phyloP scores from a whole-genome alignment of 2,329 filamentous ascomycete species.

The Fusarium protoensiforme region DNA sequence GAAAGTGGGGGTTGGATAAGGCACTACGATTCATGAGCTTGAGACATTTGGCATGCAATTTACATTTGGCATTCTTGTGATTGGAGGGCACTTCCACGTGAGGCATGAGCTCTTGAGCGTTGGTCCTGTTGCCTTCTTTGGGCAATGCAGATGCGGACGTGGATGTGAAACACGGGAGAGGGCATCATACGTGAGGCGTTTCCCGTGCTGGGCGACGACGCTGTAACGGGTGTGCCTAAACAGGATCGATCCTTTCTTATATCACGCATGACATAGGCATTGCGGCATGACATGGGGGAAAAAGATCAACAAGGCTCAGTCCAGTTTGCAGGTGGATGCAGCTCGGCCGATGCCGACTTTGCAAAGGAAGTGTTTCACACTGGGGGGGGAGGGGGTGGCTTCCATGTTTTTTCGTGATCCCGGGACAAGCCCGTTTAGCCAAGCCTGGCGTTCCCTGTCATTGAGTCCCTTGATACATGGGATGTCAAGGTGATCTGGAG shows the following conservation, averaged over 20 bases:
- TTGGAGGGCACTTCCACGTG: background rate
- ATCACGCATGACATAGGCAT: conserved; percentile 11
- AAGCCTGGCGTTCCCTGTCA: conserved; percentile 13
- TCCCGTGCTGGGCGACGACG: background rate
- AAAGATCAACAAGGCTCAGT: background rate
- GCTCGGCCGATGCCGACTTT: conserved; percentile 20
- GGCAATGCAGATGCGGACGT: background rate
- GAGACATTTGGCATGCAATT: conserved; percentile 6
- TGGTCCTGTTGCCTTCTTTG: background rate
- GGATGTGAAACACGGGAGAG: background rate
- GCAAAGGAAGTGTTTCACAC: conserved; percentile 21
- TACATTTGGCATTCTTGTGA: background rate
- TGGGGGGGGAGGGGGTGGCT: background rate
- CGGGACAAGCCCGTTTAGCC: conserved; percentile 11
- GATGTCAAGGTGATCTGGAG: background rate
- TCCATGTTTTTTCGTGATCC: background rate
- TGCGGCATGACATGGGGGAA: conserved; percentile 1
- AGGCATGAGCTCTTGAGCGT: background rate
- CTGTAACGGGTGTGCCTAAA: background rate
- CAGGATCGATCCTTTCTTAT: background rate
- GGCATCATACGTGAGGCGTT: background rate
- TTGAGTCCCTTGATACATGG: background rate
- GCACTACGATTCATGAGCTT: conserved; percentile 25
- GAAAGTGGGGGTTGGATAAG: conserved; percentile 4
- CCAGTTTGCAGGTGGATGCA: background rate